Evolutionary conservation across 2,329 filamentous ascomycete genomes (phyloP).

Genomic region (Ophiocordyceps australis): DNA sequence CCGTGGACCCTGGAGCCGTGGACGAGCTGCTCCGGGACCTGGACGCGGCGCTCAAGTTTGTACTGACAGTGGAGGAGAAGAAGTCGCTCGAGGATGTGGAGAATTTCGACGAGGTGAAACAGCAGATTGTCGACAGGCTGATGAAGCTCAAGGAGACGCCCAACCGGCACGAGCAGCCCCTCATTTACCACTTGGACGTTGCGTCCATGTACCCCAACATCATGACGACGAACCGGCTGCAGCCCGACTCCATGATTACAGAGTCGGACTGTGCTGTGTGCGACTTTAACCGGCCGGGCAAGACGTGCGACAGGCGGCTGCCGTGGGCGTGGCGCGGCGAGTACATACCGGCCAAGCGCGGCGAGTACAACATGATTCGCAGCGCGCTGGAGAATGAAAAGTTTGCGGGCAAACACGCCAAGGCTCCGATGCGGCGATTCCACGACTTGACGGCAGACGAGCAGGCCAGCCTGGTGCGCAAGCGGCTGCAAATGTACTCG

Average conservation of each 20-base stretch:
- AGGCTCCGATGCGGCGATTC: conserved; percentile 54
- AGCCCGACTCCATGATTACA: conserved; percentile 97
- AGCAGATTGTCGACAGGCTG: conserved; percentile 58
- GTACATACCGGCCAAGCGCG: conserved; percentile 84
- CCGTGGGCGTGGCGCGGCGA: conserved; percentile 98
- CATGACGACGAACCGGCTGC: conserved; percentile 96
- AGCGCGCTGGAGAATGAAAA: conserved; percentile 80
- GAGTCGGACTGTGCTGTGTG: conserved; percentile 94
- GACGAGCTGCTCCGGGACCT: conserved; percentile 78
- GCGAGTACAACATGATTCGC: conserved; percentile 99
- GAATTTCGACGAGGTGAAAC: conserved; percentile 72
- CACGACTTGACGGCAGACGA: conserved; percentile 69
- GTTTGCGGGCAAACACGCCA: conserved; percentile 66
- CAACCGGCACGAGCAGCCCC: conserved; percentile 65
- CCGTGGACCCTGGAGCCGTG: conserved; percentile 71
- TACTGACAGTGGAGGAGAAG: conserved; percentile 68
- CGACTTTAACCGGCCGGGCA: conserved; percentile 94
- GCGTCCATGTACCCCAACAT: conserved; percentile 99
- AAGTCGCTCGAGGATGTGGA: conserved; percentile 62
- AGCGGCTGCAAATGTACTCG: conserved; percentile 79
- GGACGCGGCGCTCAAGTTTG: conserved; percentile 78
- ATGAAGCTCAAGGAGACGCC: conserved; percentile 62
- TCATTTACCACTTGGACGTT: conserved; percentile 96
- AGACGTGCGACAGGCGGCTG: conserved; percentile 85
- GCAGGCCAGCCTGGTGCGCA: conserved; percentile 63